phyloP scores from a whole-genome alignment of 2,329 filamentous ascomycete genomes.

The Aspergillus proliferans region DNA sequence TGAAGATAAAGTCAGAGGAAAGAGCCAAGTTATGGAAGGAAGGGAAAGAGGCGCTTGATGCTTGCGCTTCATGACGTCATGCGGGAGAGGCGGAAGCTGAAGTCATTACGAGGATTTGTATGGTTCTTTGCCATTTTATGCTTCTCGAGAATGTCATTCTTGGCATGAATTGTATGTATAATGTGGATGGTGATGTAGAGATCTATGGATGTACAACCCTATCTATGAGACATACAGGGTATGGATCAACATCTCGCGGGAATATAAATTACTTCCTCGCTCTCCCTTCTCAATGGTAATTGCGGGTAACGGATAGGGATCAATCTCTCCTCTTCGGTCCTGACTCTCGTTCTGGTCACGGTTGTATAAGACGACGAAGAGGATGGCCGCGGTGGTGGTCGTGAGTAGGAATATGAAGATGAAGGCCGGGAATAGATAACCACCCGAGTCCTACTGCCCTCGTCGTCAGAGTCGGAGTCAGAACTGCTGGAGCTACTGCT shows the following conservation, averaged over 20 bases:
- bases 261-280: conserved; percentile 14
- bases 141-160: neutral
- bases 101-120: conserved; percentile 11
- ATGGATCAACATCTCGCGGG: conserved; percentile 3
- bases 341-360: neutral
- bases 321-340: neutral
- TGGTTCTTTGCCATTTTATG: neutral
- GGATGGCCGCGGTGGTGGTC: too few species aligned
- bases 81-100: conserved; percentile 21
- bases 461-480: too few species aligned
- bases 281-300: neutral
- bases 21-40: conserved; percentile 1
- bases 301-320: neutral
- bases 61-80: conserved; percentile 25
- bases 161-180: neutral
- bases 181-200: too few species aligned
- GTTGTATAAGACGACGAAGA: neutral
- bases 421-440: too few species aligned
- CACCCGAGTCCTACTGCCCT: neutral
- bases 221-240: too few species aligned
- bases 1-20: too few species aligned
- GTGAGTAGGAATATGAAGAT: too few species aligned
- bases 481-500: neutral
- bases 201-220: too few species aligned
- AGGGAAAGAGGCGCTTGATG: conserved; percentile 2